Evolutionary conservation across 116 monocot genomes (phyloP).

Genomic region (Phalaenopsis hybrid): DNA sequence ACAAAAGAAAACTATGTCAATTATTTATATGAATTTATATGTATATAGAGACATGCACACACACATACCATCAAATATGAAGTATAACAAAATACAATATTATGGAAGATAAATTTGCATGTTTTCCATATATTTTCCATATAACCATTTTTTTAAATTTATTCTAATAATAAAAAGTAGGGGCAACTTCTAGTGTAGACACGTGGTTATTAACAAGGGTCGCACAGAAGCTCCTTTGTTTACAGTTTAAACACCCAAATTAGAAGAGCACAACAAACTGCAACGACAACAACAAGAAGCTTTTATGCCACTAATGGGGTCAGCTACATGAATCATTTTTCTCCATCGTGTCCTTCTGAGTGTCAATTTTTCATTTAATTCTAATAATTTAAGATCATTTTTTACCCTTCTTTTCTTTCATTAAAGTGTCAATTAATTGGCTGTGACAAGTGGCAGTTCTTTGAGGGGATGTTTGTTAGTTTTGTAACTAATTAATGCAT

Average conservation of each 20-base stretch:
- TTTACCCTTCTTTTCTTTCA: not conserved
- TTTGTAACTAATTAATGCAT: not conserved
- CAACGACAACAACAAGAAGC: not conserved
- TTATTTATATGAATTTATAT: not conserved
- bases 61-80: not conserved
- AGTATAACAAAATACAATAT: not conserved
- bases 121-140: not conserved
- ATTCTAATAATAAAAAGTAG: not conserved
- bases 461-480: not conserved
- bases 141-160: not conserved
- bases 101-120: not conserved
- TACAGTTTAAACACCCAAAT: not conserved
- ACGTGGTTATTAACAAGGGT: not conserved
- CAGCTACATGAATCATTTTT: no score
- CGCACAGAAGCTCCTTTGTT: not conserved
- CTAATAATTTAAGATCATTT: no score
- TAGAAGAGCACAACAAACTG: not conserved
- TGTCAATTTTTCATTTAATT: no score
- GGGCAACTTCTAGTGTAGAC: not conserved
- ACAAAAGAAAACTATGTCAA: constrained; percentile 8
- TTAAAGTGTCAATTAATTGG: not conserved
- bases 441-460: not conserved
- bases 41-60: not conserved
- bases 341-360: no score
- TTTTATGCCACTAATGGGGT: no score